Conservation (phyloP, 441 rosid genomes). For the Adansonia gregorii region DNA sequence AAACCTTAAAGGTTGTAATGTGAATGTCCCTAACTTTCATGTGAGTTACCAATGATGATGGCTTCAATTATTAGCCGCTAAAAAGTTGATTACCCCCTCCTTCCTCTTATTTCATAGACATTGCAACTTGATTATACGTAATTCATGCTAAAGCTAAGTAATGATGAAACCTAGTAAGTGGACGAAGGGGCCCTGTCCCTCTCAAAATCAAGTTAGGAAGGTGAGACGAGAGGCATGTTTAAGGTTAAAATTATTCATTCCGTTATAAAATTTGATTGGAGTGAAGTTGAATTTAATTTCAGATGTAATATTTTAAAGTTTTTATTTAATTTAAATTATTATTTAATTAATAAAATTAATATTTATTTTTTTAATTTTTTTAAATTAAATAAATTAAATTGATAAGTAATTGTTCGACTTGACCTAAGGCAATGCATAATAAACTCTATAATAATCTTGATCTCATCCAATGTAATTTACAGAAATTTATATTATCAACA, state of each 20-base stretch:
- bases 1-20: slow-evolving; percentile 24
- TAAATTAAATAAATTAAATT: too few species aligned
- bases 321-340: too few species aligned
- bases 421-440: too few species aligned
- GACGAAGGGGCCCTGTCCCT: slow-evolving; percentile 35
- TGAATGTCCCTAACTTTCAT: slow-evolving; percentile 22
- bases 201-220: slow-evolving; percentile 32
- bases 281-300: too few species aligned
- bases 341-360: too few species aligned
- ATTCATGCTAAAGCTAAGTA: slow-evolving; percentile 27
- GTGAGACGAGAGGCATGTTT: neutral
- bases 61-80: slow-evolving; percentile 37
- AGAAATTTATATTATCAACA: slow-evolving; percentile 32
- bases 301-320: too few species aligned
- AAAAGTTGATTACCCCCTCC: slow-evolving; percentile 3
- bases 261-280: neutral
- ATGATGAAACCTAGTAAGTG: slow-evolving; percentile 35
- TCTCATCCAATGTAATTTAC: neutral
- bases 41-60: slow-evolving; percentile 30
- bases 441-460: neutral
- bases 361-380: too few species aligned
- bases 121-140: neutral
- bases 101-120: neutral
- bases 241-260: neutral
- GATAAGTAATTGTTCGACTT: too few species aligned